phyloP scores from a whole-genome alignment of 441 rosid genomes.

The Croton laevigatus region DNA sequence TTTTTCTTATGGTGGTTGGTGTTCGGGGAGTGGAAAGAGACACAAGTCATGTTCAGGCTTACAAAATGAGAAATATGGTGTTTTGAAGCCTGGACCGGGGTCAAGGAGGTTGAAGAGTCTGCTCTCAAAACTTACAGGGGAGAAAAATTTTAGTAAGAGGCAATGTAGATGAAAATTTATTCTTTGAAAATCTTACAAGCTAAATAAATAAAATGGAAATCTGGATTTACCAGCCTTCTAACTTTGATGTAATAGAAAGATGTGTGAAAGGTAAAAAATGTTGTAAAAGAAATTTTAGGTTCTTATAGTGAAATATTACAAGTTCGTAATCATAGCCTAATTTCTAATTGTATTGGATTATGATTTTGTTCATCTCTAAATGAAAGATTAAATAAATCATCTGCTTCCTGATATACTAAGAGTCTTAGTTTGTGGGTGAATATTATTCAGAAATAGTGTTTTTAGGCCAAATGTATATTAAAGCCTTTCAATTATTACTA shows the following conservation, averaged over 20 bases:
- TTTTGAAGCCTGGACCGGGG: slow-evolving; percentile 66
- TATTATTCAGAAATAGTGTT: no score
- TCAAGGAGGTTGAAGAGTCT: slow-evolving; percentile 63
- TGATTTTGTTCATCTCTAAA: neutral
- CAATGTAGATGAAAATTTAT: slow-evolving; percentile 54
- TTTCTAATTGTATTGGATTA: neutral
- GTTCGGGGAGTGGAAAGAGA: slow-evolving; percentile 31
- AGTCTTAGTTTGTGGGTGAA: no score
- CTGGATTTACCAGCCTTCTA: neutral
- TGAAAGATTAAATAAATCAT: neutral
- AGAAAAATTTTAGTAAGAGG: slow-evolving; percentile 50
- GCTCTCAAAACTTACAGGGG: slow-evolving; percentile 44
- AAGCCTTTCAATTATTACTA: no score
- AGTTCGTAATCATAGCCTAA: neutral
- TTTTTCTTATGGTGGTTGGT: slow-evolving; percentile 57
- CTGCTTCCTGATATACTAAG: no score
- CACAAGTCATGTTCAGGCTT: slow-evolving; percentile 31
- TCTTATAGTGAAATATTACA: neutral
- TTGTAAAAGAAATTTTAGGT: neutral
- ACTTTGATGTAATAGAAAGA: neutral
- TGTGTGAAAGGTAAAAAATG: neutral
- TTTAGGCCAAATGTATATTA: no score
- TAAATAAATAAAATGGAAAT: neutral
- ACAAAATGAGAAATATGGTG: slow-evolving; percentile 34
- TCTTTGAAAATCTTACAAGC: neutral